Base-by-base conservation (phyloP, 2,329 filamentous ascomycete genomes). In the Chrysoporthe puriensis region DNA sequence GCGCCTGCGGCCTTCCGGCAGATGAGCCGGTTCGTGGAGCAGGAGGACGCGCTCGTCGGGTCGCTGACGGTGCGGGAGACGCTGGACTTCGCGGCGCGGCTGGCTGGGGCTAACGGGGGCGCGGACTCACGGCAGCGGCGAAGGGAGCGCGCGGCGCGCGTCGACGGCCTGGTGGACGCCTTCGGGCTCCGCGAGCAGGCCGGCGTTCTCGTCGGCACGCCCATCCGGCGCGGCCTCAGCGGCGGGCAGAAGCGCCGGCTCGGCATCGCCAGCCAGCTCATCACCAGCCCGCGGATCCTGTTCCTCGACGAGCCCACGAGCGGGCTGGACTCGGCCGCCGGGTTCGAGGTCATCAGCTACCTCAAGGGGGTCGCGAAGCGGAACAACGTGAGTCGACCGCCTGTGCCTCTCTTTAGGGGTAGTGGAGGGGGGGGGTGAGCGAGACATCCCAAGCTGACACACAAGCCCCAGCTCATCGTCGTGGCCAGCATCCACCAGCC, bases 401-500 rank as follows among this genome's bases (percentile, higher is more conserved):
- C 26, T 26, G 26, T 26, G 26, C 26, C 26, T 26, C 26, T 26
- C 2, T 26, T 21, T 21, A 21, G 26, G 26, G 26, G 26, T 2
- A 1, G 26, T 1, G 26, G 26, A 26, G 26, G 26, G 26, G 2
- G 26, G 26, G 26, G 26, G n/a, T n/a, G 21, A 21, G 2, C 26
- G 2, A 2, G 26, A 26, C 26, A 26, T 26, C 1, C 26, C 26
- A 40, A 3, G 44, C 54, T 60, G n/a, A 65, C 57, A 16, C 6
- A 4, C 9, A 61, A n/a, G 3, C 5, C 50, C 44, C 43, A 91
- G 87, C 82, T 96, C 69, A 88, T 96, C 68, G 88, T 96, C 42
- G 88, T 96, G 68, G 91, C 91, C 4, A 93, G 90, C 50, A 96
- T 96, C 70, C 93, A 96, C 76, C 93, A 96, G 75, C 93, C 93